Base-by-base conservation (phyloP, 2,329 filamentous ascomycete species). In the Botryosphaeria dothidea region DNA sequence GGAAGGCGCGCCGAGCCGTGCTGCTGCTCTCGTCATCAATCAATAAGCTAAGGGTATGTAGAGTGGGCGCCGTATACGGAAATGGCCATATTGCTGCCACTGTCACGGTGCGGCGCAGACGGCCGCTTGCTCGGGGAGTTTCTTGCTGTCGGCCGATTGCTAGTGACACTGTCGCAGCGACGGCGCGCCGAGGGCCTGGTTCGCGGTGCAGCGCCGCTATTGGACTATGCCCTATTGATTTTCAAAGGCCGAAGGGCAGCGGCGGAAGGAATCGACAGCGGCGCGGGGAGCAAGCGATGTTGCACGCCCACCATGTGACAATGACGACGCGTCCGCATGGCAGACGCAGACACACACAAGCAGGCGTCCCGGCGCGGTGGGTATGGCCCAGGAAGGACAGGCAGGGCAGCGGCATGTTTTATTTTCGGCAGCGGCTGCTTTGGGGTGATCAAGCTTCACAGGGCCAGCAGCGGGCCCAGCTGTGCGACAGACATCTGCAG, bases 341-440 rank as follows among this genome's bases (percentile, higher is more conserved):
- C 9, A 3, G 11, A 15, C n/a, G n/a, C n/a, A n/a, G n/a, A n/a
- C n/a, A n/a, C 19, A 27, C 31, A n/a, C 3, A 4, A 31, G 5
- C 51, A 36, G 36, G 23, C 25, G 41, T 45, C 41, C 56, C 56
- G 41, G 41, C 56, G 27, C 38, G 25, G 56, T 19, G 56, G 56
- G 36, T 19, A 17, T n/a, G 51, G 23, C 6, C 21, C 13, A n/a
- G 51, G 36, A 34, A 23, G 51, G 51, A 19, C 15, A 15, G 5
- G 51, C 49, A 21, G 49, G n/a, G n/a, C n/a, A n/a, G 49, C 13
- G 29, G 51, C 27, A 21, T 43, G 52, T n/a, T 43, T 60, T 60
- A 60, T 60, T 60, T 60, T 60, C 56, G 56, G 56, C 56, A 60
- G 56, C 56, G 56, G 56, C 27, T 60, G 38, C 34, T 56, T 21